Evolutionary conservation across 1,284 basidiomycete species (phyloP), one percentile per base, ranked within the genome.

Genomic region (Leccinum solheimii): DNA sequence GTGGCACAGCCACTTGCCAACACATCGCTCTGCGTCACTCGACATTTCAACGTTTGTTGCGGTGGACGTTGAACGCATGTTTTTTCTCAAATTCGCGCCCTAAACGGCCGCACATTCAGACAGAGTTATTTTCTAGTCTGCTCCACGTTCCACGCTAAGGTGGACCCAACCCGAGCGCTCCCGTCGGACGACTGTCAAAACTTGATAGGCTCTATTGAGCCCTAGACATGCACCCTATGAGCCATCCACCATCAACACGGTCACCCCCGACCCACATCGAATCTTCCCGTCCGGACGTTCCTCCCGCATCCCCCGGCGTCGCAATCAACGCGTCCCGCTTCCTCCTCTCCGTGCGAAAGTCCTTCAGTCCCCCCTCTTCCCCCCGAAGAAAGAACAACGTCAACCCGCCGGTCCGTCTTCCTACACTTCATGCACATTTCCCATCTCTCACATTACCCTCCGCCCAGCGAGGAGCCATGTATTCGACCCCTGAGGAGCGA

Each of bases 401-500:
- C 11, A 45, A 32, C 43, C 45, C 45, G 6, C 49, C 55, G 55
- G 72, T 74, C 51, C 16, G 72, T 68, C 59, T 1, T 13, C 32
- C 61, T 1, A 3, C 30, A 11, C 56, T 23, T 48, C n/a, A 27
- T 45, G 11, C 32, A 45, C 21, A 23, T 58, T 26, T 27, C 26
- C 43, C 53, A 36, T 34, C 49, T 55, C 63, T 72, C 60, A 69
- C 34, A 11, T 52, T 26, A 51, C 53, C 16, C 50, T 45, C 56
- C 53, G 32, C 57, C 27, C 63, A 76, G 72, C 72, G 63, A 61
- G 69, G 59, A 16, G 81, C 77, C 49, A 82, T 84, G 79, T 81
- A 82, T 64, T 85, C 83, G 2, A 84, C 84, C n/a, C 77, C 80
- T 21, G 81, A 78, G 61, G 83, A 85, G 67, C 78, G 75, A 67